Evolutionary conservation across 2,329 filamentous ascomycete species (phyloP), one percentile per base, ranked within the genome.

Genomic region (Simplicillium sp.): DNA sequence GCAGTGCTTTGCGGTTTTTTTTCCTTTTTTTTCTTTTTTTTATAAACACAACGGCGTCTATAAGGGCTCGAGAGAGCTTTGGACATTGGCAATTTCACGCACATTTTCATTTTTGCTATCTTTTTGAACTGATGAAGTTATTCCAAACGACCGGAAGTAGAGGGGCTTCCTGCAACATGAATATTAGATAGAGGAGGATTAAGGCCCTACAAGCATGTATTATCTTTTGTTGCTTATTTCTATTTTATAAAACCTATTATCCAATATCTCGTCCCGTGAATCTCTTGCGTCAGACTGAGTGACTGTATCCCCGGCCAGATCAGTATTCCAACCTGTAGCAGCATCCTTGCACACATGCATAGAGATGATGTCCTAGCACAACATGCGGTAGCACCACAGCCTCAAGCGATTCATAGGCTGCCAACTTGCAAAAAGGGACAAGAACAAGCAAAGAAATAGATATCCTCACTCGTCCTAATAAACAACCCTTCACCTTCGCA

Each of bases 131-230:
- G 36, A 18, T 15, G 34, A 13, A 16, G 25, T 40, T 20, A 25
- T 31, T 7, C 20, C 43, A 50, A 44, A 44, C 44, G 43, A 44
- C 43, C 41, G 40, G 41, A 48, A 51, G 50, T 48, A 45, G 46
- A 49, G 56, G 52, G 51, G 50, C 51, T 52, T 50, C 49, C 42
- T 47, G 15, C 37, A 40, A 29, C 15, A 38, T 9, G 15, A 15
- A 48, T 53, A 52, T 52, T 57, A 48, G 46, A 47, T 40, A 41
- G 41, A 44, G 44, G 48, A 44, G 43, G 46, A 46, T 50, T 48
- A 50, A 53, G 35, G 37, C 41, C 58, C 61, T 55, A 62, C 65
- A 55, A 62, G 60, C 60, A 67, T 70, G 66, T 70, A 70, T 66
- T 70, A 69, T 61, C 62, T 59, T 60, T 63, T 54, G 57, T 58